Evolutionary conservation across 345 rosid genomes (phyloP), one percentile per base, ranked within the genome.

Genomic region (Hypericum androsaemum): DNA sequence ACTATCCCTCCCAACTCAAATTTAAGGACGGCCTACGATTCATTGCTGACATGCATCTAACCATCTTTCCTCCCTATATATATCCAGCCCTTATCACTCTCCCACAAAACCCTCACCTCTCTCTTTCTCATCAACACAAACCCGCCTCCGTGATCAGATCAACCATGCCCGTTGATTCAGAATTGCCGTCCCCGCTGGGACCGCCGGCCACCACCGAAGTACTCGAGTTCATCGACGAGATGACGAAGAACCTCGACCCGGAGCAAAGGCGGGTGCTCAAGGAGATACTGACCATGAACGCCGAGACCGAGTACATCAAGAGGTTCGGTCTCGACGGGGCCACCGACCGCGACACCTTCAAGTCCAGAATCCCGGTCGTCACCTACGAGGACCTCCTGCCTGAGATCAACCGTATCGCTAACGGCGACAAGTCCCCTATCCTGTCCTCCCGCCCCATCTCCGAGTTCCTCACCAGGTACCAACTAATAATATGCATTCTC

Each of bases 401-500:
- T 0, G 86, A 84, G 56, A 92, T 88, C 62, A 89, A 84, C 58
- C 92, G 98, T 13, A 83, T 92, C 11, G 96, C 96, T 62, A 78
- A 85, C 12, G 96, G 98, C 5, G 95, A 92, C 66, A 76, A 76
- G 22, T 92, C 98, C 43, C 65, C 92, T 7, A 92, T 92, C 67
- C 64, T 92, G 53, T 84, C 89, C 4, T 68, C 96, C 0, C 88
- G 74, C 58, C 96, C 98, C 22, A 71, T 92, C 67, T 88, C 98
- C 8, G 98, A 92, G 72, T 84, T 92, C 63, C 96, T 92, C 73
- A 92, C 98, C 11, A 88, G 96, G 96, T 81, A 39, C 1, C 22
- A 3, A 16, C 37, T 56, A n/a, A 17, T n/a, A 5, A 10, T 13
- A 44, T 5, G 6, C 32, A 22, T 22, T 22, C 32, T 22, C 32